Evolutionary conservation across 73 alveolate species (phyloP), one percentile per base, ranked within the genome.

Genomic region (Paramecium biaurelia): DNA sequence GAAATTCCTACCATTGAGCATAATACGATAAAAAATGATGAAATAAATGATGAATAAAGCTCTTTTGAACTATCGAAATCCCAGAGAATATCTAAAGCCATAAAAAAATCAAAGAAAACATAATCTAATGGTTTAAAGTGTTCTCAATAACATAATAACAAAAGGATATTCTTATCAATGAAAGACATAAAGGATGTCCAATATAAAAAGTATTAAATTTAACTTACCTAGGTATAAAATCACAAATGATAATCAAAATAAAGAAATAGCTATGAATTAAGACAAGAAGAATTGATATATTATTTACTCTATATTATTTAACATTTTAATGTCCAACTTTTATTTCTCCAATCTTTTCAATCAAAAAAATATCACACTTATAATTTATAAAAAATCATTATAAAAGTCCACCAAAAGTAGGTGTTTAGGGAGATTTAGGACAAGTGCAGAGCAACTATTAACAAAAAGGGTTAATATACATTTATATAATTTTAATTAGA

Each of bases 151-250:
- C 1, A 35, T n/a, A 7, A 63, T 34, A 79, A 79, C 43, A 79
- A 79, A 42, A 79, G 15, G 47, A 79, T 79, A 43, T 79, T 79
- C 43, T 63, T 79, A 8, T 79, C 90, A 38, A 79, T 79, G 90
- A 38, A 30, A 63, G 90, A 79, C 74, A 79, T 79, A 7, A 42
- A 42, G 28, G 30, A 79, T 47, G 74, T 23, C 20, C 47, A 43
- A 79, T 79, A 79, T 45, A 79, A 79, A 79, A 38, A 79, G 90
- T 79, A 79, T 6, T 14, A 21, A 72, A 2, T 72, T 35, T 37
- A 72, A 35, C 9, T 37, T 32, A n/a, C 30, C 14, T 53, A 53
- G 68, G 18, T 18, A n/a, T 18, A 53, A 53, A 15, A 53, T 53
- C 68, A 8, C 26, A n/a, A 37, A 72, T 2, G 30, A 10, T 72